phyloP scores from a whole-genome alignment of 768 basidiomycete genomes.

The Collybiopsis luxurians region DNA sequence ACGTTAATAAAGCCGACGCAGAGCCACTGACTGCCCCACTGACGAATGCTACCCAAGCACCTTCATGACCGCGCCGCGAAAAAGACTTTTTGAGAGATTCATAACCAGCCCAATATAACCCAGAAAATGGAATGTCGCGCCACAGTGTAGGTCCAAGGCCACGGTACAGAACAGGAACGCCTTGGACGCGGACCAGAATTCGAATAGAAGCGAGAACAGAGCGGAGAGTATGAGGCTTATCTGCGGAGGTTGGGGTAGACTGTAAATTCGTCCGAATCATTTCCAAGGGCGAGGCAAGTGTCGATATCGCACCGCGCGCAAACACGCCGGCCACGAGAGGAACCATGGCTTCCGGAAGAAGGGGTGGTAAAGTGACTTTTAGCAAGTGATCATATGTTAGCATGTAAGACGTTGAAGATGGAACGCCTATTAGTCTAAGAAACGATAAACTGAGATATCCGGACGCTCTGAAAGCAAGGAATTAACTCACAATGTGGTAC shows the following conservation, averaged over 20 bases:
- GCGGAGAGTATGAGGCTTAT: slow-evolving; percentile 71
- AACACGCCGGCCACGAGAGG: slow-evolving; percentile 83
- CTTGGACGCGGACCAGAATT: slow-evolving; percentile 56
- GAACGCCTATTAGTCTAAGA: slow-evolving; percentile 81
- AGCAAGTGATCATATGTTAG: slow-evolving; percentile 90
- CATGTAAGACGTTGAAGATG: slow-evolving; percentile 92
- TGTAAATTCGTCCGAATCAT: slow-evolving; percentile 92
- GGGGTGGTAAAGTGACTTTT: slow-evolving; percentile 55
- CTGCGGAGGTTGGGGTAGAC: slow-evolving; percentile 72
- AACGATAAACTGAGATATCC: neutral
- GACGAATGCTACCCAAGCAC: slow-evolving; percentile 74
- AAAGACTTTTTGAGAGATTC: slow-evolving; percentile 76
- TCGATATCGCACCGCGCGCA: slow-evolving; percentile 77
- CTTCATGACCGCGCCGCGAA: slow-evolving; percentile 48
- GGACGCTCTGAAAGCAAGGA: neutral
- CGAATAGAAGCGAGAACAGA: slow-evolving; percentile 69
- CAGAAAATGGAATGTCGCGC: slow-evolving; percentile 98
- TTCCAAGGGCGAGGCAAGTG: slow-evolving; percentile 84
- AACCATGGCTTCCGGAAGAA: slow-evolving; percentile 52
- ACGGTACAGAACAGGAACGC: slow-evolving; percentile 77
- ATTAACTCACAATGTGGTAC: slow-evolving; percentile 76
- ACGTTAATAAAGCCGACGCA: slow-evolving; percentile 81
- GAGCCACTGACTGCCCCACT: slow-evolving; percentile 90
- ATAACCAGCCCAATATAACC: slow-evolving; percentile 95
- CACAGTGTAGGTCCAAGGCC: slow-evolving; percentile 91